phyloP scores from a whole-genome alignment of 2,329 filamentous ascomycete genomes.

The Paramyrothecium sp. region DNA sequence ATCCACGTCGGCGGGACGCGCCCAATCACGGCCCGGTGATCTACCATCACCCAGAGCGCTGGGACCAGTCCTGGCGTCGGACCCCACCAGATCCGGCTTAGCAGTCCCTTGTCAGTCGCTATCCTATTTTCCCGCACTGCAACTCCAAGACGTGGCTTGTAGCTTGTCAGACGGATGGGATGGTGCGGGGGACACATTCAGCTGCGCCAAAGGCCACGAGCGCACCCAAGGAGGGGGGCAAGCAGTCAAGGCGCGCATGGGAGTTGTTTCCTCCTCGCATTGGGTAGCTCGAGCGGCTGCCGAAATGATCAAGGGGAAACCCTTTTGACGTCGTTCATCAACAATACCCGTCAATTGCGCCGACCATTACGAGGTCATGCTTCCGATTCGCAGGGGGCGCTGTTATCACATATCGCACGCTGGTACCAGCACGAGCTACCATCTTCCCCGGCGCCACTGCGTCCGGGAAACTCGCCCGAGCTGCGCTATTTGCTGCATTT shows the following conservation, averaged over 20 bases:
- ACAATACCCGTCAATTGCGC: not conserved
- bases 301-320: too few relatives aligned
- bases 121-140: not conserved
- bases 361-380: not conserved
- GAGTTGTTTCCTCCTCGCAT: too few relatives aligned
- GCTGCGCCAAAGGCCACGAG: not conserved
- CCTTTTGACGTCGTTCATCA: not conserved
- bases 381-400: not conserved
- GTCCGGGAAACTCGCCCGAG: not conserved
- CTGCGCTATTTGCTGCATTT: not conserved
- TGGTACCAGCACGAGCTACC: not conserved
- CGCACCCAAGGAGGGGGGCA: not conserved
- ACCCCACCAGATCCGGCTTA: not conserved
- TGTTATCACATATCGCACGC: not conserved
- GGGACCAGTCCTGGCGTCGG: not conserved
- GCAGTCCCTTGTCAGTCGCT: not conserved
- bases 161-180: not conserved
- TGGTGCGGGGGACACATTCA: not conserved
- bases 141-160: not conserved
- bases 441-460: not conserved
- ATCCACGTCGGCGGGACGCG: not conserved
- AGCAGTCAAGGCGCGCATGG: not conserved
- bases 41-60: conserved; percentile 1
- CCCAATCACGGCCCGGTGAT: not conserved
- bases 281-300: too few relatives aligned